Evolutionary conservation across 192 early-diverging fungal species (phyloP).

Genomic region (Diversispora epigaea): DNA sequence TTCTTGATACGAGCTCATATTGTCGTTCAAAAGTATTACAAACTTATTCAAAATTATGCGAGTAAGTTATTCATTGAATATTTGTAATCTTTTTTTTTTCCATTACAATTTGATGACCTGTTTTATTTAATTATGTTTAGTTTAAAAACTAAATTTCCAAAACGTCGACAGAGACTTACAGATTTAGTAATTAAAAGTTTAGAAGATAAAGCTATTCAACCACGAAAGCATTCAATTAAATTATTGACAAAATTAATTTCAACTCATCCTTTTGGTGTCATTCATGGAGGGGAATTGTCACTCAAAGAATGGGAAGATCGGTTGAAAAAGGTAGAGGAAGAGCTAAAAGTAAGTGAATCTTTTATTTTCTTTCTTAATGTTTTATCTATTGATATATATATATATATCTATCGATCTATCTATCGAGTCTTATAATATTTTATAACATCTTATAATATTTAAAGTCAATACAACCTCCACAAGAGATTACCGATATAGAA

Average conservation of each 20-base stretch:
- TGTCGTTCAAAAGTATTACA: constrained; percentile 88
- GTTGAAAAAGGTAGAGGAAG: constrained; percentile 60
- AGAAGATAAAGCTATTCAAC: constrained; percentile 86
- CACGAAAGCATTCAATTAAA: constrained; percentile 90
- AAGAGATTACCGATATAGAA: constrained; percentile 32
- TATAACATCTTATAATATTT: background rate
- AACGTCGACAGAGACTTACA: constrained; percentile 68
- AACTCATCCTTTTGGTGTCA: constrained; percentile 83
- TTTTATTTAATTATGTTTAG: constrained; percentile 13
- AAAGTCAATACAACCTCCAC: constrained; percentile 40
- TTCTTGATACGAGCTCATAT: constrained; percentile 85
- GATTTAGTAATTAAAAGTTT: constrained; percentile 73
- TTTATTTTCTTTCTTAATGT: background rate
- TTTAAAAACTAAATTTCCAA: constrained; percentile 67
- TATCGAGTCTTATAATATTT: background rate
- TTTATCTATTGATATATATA: no score
- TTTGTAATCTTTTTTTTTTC: background rate
- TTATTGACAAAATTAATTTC: constrained; percentile 76
- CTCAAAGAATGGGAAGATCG: constrained; percentile 68
- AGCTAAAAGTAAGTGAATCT: constrained; percentile 58
- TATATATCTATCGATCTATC: background rate
- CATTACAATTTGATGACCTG: background rate
- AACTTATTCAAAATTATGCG: constrained; percentile 74
- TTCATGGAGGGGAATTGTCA: constrained; percentile 78
- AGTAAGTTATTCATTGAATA: constrained; percentile 50